Evolutionary conservation across 176 grass and related monocot species (phyloP).

Genomic region (Cymbopogon citratus): DNA sequence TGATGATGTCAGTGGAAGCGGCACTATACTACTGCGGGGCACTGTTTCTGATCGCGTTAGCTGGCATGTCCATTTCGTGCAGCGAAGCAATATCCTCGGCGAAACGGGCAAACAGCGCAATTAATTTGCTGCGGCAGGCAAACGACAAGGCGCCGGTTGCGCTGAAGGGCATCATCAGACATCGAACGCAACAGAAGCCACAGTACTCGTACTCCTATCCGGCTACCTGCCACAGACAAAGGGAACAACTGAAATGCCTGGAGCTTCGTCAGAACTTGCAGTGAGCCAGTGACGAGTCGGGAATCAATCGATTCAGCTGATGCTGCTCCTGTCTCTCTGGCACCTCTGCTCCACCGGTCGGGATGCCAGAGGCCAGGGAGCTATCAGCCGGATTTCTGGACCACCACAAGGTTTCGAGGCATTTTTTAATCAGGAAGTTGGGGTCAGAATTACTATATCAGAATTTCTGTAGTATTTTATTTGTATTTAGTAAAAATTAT

Average conservation of each 20-base stretch:
- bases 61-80: not conserved
- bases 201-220: too few species aligned
- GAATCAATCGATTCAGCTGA: too few species aligned
- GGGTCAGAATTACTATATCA: too few species aligned
- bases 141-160: not conserved
- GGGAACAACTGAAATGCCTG: too few species aligned
- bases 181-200: too few species aligned
- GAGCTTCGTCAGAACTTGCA: too few species aligned
- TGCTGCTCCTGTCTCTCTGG: conserved; percentile 2
- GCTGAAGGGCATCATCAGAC: too few species aligned
- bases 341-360: not conserved
- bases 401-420: not conserved
- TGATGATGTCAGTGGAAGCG: not conserved
- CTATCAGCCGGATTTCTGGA: conserved; percentile 2
- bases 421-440: too few species aligned
- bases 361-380: not conserved
- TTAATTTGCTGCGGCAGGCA: conserved; percentile 7
- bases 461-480: too few species aligned
- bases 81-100: not conserved
- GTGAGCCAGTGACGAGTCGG: not conserved
- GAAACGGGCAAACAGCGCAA: conserved; percentile 18
- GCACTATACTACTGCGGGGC: not conserved
- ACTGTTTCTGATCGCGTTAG: not conserved
- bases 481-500: too few species aligned
- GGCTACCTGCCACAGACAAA: too few species aligned